Percentiles rank a stretch among this genome's conserved stretches.
These are phyloP conservation scores for Fusarium verticillioides DNA, from an alignment of 2,329 filamentous ascomycete species.

Conservation along the genomic window DNA sequence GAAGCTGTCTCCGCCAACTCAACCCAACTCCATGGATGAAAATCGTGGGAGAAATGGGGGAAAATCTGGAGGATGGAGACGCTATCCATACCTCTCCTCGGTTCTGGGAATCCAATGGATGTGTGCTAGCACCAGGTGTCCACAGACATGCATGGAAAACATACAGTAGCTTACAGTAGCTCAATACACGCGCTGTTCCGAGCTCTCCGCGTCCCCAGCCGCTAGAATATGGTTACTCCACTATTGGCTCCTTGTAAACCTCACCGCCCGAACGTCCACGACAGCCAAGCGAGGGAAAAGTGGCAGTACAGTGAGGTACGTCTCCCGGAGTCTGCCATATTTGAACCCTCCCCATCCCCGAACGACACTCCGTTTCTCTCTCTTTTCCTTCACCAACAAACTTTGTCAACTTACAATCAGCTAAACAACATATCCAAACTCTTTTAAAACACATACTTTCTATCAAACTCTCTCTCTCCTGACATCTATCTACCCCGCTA, in stretches of 20 bases:
- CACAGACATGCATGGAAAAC: slow-evolving; percentile 31
- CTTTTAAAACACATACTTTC: slow-evolving; percentile 5
- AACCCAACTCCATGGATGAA: neutral
- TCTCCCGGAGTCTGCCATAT: slow-evolving; percentile 24
- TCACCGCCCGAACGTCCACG: slow-evolving; percentile 37
- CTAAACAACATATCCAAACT: slow-evolving; percentile 6
- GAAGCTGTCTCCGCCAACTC: slow-evolving; percentile 4
- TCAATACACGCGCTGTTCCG: slow-evolving; percentile 17
- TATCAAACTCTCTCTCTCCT: slow-evolving; percentile 6
- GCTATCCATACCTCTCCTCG: slow-evolving; percentile 4
- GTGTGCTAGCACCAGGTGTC: slow-evolving; percentile 25
- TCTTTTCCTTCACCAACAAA: slow-evolving; percentile 31
- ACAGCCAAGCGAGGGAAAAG: slow-evolving; percentile 4
- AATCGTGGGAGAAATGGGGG: slow-evolving; percentile 20
- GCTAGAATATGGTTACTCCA: slow-evolving; percentile 43
- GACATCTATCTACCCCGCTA: slow-evolving; percentile 39
- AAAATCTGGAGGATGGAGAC: slow-evolving; percentile 20
- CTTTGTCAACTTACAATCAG: slow-evolving; percentile 16
- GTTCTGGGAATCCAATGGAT: slow-evolving; percentile 3
- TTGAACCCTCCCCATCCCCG: slow-evolving; percentile 37
- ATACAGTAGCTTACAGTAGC: slow-evolving; percentile 24
- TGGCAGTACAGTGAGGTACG: slow-evolving; percentile 22
- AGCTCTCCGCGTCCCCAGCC: slow-evolving; percentile 33
- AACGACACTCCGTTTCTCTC: slow-evolving; percentile 6
- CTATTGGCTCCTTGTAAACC: slow-evolving; percentile 38